A percentile compares a stretch with the other conserved stretches of the same genome.
Evolutionary conservation across 257 asterid genomes (phyloP).

Genomic region (Gentiana straminea): DNA sequence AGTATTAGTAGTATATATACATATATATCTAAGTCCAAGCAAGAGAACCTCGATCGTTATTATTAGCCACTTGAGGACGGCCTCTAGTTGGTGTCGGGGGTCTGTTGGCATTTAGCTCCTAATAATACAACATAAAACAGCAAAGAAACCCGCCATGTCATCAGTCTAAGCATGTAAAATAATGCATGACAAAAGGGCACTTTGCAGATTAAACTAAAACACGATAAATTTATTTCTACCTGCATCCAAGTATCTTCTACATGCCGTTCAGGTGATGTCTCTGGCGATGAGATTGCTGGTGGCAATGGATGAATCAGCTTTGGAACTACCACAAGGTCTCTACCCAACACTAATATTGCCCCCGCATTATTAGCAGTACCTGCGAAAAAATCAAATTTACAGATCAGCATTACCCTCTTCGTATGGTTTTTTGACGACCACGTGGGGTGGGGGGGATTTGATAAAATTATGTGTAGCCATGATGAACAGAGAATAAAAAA

Average conservation of each 20-base stretch:
- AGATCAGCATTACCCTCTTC: neutral
- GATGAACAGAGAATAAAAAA: no score
- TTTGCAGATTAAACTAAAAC: no score
- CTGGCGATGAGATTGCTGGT: conserved; percentile 84
- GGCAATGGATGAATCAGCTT: conserved; percentile 89
- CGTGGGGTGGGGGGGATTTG: no score
- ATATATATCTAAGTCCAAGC: conserved; percentile 66
- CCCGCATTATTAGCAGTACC: conserved; percentile 99
- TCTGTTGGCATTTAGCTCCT: conserved; percentile 97
- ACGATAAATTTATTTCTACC: conserved; percentile 24
- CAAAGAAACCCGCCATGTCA: neutral
- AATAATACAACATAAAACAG: neutral
- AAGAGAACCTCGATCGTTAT: conserved; percentile 74
- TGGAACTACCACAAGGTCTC: conserved; percentile 97
- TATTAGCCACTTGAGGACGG: conserved; percentile 72
- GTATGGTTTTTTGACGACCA: neutral
- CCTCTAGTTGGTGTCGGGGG: conserved; percentile 99
- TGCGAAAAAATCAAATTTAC: conserved; percentile 10
- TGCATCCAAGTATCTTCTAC: conserved; percentile 97
- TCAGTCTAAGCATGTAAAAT: conserved; percentile 8
- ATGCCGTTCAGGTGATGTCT: conserved; percentile 75
- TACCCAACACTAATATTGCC: conserved; percentile 93
- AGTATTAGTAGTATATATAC: conserved; percentile 10
- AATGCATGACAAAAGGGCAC: no score
- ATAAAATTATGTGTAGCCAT: no score